These are phyloP conservation scores for Annulohypoxylon maeteangense DNA, from an alignment of 495 filamentous ascomycete genomes.

Conservation along the genomic window DNA sequence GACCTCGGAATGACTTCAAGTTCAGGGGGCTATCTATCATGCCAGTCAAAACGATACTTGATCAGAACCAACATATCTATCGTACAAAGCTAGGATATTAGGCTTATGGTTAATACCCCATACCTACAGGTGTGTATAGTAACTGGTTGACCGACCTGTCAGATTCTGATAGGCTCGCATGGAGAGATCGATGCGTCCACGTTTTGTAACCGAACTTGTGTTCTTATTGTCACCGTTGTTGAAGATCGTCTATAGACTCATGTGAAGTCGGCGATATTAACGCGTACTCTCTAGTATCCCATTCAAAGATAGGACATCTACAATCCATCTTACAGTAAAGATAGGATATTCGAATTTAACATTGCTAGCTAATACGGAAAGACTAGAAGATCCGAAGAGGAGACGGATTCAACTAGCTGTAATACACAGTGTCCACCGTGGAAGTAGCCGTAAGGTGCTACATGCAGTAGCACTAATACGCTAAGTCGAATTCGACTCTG, in stretches of 20 bases:
- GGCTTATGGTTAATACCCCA: background rate
- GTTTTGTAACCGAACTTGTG: background rate
- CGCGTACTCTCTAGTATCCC: background rate
- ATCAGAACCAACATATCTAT: background rate
- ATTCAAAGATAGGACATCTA: background rate
- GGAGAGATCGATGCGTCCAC: background rate
- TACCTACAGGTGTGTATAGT: background rate
- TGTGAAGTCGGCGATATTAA: background rate
- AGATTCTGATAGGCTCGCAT: background rate
- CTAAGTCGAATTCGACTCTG: conserved; percentile 6
- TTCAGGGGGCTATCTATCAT: background rate
- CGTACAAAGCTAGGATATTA: background rate
- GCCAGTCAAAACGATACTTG: background rate
- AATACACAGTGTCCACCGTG: conserved; percentile 13
- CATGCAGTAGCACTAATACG: conserved; percentile 4
- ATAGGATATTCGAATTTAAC: background rate
- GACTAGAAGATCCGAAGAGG: background rate
- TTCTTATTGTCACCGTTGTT: background rate
- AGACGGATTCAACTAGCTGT: background rate
- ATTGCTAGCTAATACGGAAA: background rate
- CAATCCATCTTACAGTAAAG: background rate
- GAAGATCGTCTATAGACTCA: background rate
- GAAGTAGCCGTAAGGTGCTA: conserved; percentile 8
- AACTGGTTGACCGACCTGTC: background rate
- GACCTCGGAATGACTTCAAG: conserved; percentile 7